These are phyloP conservation scores for Phlebiopsis flavidoalba DNA, from an alignment of 768 basidiomycete genomes.

Conservation along the genomic window DNA sequence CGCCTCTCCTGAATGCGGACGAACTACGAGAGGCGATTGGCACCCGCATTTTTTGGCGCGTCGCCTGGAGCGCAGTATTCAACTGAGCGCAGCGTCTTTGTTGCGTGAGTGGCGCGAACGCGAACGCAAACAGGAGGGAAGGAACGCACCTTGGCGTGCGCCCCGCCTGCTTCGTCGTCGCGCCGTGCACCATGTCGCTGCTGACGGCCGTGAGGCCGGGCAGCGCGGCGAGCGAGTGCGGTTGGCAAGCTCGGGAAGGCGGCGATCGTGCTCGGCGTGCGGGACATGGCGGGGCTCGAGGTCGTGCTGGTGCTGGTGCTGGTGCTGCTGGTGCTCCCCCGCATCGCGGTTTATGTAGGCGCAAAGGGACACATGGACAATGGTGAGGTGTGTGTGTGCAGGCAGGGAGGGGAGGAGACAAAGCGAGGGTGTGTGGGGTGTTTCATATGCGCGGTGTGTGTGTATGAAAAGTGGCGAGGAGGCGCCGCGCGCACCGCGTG, in stretches of 20 bases:
- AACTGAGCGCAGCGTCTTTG: slow-evolving; percentile 14
- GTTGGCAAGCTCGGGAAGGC: slow-evolving; percentile 24
- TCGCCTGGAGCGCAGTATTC: slow-evolving; percentile 20
- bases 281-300: slow-evolving; percentile 5
- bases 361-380: neutral
- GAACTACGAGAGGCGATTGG: slow-evolving; percentile 1
- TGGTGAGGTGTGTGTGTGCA: neutral
- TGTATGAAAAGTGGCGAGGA: too few relatives aligned
- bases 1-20: too few relatives aligned
- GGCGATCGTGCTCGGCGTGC: slow-evolving; percentile 14
- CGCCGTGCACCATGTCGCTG: slow-evolving; percentile 26
- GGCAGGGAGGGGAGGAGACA: neutral
- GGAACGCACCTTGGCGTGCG: slow-evolving; percentile 23
- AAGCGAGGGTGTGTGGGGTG: neutral
- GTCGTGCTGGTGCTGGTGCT: slow-evolving; percentile 14
- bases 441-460: too few relatives aligned
- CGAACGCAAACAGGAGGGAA: neutral
- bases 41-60: slow-evolving; percentile 18
- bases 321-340: slow-evolving; percentile 13
- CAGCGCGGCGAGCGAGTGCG: slow-evolving; percentile 25
- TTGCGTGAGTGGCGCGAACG: slow-evolving; percentile 4
- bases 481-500: too few relatives aligned
- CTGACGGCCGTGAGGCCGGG: slow-evolving; percentile 24
- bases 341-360: slow-evolving; percentile 4
- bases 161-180: slow-evolving; percentile 21